Conservation (phyloP, 345 rosid genomes). For the Streptanthus diversifolius region DNA sequence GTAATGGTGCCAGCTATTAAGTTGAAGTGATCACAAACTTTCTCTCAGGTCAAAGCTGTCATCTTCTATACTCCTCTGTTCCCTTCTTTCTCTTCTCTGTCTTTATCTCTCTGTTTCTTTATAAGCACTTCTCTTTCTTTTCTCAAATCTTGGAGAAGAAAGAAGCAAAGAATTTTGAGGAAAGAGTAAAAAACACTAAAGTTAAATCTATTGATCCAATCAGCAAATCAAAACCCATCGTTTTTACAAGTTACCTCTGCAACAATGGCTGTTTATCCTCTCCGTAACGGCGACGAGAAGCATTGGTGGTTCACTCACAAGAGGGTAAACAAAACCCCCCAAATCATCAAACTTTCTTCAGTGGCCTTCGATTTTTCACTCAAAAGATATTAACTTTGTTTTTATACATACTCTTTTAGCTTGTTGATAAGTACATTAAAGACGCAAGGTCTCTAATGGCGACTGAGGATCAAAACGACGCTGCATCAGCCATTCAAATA, state of each 20-base stretch:
- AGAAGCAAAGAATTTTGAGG: slow-evolving; percentile 31
- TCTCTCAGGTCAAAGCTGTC: slow-evolving; percentile 88
- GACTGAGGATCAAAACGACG: slow-evolving; percentile 51
- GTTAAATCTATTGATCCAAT: neutral
- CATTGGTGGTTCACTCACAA: slow-evolving; percentile 93
- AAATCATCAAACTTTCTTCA: slow-evolving; percentile 5
- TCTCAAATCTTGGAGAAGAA: slow-evolving; percentile 28
- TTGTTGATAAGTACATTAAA: slow-evolving; percentile 58
- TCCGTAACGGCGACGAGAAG: slow-evolving; percentile 48
- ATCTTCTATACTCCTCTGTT: slow-evolving; percentile 6
- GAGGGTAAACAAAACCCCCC: slow-evolving; percentile 43
- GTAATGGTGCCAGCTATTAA: slow-evolving; percentile 36
- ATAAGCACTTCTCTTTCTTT: slow-evolving; percentile 35
- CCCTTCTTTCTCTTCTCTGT: neutral
- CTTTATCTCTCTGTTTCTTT: slow-evolving; percentile 30
- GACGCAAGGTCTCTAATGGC: slow-evolving; percentile 64
- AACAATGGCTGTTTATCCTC: slow-evolving; percentile 34
- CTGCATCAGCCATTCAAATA: slow-evolving; percentile 54
- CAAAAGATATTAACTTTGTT: neutral
- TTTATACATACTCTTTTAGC: slow-evolving; percentile 28
- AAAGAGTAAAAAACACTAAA: neutral
- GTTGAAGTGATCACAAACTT: slow-evolving; percentile 57
- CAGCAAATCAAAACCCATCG: neutral
- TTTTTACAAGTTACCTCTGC: neutral
- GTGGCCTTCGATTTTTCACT: neutral